phyloP scores from a whole-genome alignment of 345 rosid species.

The Citrus maxima region DNA sequence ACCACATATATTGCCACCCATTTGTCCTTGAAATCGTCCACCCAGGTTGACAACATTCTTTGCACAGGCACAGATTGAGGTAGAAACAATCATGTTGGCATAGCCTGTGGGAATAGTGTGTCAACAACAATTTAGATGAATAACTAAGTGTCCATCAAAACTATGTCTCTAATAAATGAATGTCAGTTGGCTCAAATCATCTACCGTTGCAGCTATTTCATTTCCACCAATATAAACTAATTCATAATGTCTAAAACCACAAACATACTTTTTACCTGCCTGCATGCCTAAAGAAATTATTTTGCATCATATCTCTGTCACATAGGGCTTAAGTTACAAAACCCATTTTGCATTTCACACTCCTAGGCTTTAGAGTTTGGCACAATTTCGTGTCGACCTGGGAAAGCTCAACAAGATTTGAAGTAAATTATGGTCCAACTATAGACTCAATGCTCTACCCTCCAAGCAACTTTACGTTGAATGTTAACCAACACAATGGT shows the following conservation, averaged over 20 bases:
- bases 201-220: not conserved
- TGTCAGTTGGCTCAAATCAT: not conserved
- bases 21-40: conserved; percentile 26
- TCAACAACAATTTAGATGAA: not conserved
- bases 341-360: not conserved
- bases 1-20: conserved; percentile 36
- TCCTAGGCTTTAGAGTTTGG: not conserved
- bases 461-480: not conserved
- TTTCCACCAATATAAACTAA: not conserved
- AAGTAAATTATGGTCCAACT: not conserved
- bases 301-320: not conserved
- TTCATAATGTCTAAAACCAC: not conserved
- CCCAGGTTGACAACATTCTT: conserved; percentile 47
- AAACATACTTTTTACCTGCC: not conserved
- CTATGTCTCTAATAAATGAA: not conserved
- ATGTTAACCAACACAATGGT: not conserved
- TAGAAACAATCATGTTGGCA: conserved; percentile 49
- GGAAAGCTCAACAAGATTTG: not conserved
- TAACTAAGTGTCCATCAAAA: not conserved
- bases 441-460: not conserved
- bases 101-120: conserved; percentile 31
- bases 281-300: not conserved
- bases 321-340: not conserved
- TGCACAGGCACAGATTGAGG: conserved; percentile 51
- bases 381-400: not conserved